A percentile compares a stretch with the other conserved stretches of the same genome.
Conservation (phyloP, 306 rosid genomes). For the Fragaria iinumae region DNA sequence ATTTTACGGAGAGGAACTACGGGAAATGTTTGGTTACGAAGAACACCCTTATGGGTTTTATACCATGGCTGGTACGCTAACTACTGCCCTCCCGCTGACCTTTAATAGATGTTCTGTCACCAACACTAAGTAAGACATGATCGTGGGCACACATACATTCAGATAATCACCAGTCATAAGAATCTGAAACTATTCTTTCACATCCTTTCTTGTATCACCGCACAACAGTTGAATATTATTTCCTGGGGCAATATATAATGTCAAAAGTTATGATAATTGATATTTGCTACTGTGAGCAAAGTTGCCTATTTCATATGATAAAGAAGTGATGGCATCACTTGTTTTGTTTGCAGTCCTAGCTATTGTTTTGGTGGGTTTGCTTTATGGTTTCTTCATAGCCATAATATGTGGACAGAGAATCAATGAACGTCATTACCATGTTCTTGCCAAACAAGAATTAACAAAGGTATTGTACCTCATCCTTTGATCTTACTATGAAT, state of each 20-base stretch:
- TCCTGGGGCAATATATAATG: neutral
- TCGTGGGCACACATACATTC: neutral
- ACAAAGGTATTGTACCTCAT: slow-evolving; percentile 65
- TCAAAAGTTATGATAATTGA: neutral
- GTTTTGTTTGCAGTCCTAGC: slow-evolving; percentile 75
- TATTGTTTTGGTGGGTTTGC: slow-evolving; percentile 92
- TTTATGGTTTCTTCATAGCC: slow-evolving; percentile 97
- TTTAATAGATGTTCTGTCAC: neutral
- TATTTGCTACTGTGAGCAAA: neutral
- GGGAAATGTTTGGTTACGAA: slow-evolving; percentile 99
- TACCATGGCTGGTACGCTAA: slow-evolving; percentile 80
- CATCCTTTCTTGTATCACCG: neutral
- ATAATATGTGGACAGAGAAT: slow-evolving; percentile 98
- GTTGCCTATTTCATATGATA: neutral
- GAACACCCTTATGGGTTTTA: slow-evolving; percentile 98
- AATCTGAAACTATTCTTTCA: neutral
- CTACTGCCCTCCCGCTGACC: slow-evolving; percentile 6
- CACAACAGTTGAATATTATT: neutral
- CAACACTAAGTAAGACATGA: neutral
- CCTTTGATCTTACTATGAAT: neutral
- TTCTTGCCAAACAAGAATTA: slow-evolving; percentile 95
- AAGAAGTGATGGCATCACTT: neutral
- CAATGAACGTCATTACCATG: slow-evolving; percentile 97
- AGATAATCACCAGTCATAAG: neutral
- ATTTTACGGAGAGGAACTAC: slow-evolving; percentile 89